Percentiles rank a stretch among this genome's conserved stretches.
phyloP scores from a whole-genome alignment of 2,329 filamentous ascomycete genomes.

The Cordyceps javanica region DNA sequence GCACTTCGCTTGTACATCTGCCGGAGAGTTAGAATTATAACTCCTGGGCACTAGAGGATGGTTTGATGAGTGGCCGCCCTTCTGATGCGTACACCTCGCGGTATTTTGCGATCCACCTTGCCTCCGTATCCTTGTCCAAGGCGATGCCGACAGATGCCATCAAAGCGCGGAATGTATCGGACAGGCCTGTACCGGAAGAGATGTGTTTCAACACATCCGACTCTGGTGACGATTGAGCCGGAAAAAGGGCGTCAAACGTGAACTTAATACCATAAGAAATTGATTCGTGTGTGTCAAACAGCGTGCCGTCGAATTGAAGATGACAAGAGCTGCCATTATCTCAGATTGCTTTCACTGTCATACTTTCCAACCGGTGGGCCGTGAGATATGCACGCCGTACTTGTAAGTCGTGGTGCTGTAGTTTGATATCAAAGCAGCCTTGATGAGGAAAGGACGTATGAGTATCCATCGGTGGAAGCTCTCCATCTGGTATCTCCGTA shows the following conservation, averaged over 20 bases:
- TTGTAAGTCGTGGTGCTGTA: neutral
- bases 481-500: no score
- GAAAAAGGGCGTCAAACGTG: constrained; percentile 14
- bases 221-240: neutral
- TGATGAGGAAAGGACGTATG: neutral
- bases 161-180: constrained; percentile 12
- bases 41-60: no score
- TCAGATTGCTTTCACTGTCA: neutral
- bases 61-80: no score
- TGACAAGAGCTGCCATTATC: constrained; percentile 12
- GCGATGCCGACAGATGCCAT: constrained; percentile 1
- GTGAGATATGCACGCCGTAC: neutral
- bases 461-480: no score
- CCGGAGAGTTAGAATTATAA: no score
- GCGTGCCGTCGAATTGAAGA: constrained; percentile 17
- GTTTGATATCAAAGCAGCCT: neutral
- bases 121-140: neutral
- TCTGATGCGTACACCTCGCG: no score
- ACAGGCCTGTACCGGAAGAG: constrained; percentile 13
- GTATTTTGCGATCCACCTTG: no score
- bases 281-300: constrained; percentile 16
- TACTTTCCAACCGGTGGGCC: neutral
- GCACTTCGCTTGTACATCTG: no score
- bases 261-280: constrained; percentile 15
- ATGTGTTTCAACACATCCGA: constrained; percentile 13